Evolutionary conservation across 345 rosid genomes (phyloP).

Genomic region (Hibiscus mutabilis): DNA sequence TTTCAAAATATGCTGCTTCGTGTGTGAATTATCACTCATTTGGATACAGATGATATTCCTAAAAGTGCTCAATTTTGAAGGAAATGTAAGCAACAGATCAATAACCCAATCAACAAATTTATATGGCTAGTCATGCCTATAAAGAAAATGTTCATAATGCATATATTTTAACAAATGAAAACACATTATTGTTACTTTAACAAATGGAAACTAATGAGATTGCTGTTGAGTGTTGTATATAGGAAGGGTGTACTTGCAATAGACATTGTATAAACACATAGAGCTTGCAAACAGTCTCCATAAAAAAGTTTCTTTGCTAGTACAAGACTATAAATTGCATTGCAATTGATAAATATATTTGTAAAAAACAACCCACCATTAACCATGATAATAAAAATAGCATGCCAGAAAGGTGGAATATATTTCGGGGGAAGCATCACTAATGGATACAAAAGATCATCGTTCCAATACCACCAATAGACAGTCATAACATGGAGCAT

Average conservation of each 20-base stretch:
- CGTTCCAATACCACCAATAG: conserved; percentile 95
- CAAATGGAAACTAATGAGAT: not conserved
- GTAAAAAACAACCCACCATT: conserved; percentile 59
- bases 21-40: not conserved
- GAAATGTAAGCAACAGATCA: not conserved
- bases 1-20: not conserved
- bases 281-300: not conserved
- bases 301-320: not conserved
- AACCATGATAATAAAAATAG: conserved; percentile 80
- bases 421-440: conserved; percentile 95
- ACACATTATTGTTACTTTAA: not conserved
- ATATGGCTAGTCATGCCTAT: not conserved
- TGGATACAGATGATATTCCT: not conserved
- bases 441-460: conserved; percentile 83
- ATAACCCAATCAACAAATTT: not conserved
- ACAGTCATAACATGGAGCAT: conserved; percentile 67
- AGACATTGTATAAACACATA: conserved; percentile 2
- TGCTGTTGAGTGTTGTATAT: not conserved
- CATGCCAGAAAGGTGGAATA: conserved; percentile 99
- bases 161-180: not conserved
- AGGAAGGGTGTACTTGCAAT: not conserved
- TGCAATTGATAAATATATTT: conserved; percentile 2
- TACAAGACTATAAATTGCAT: not conserved
- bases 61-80: not conserved
- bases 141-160: not conserved